A percentile compares a stretch with the other conserved stretches of the same genome.
Conservation (phyloP, 1,139 yeast genomes). For the Saccharomyces pastorianus region DNA sequence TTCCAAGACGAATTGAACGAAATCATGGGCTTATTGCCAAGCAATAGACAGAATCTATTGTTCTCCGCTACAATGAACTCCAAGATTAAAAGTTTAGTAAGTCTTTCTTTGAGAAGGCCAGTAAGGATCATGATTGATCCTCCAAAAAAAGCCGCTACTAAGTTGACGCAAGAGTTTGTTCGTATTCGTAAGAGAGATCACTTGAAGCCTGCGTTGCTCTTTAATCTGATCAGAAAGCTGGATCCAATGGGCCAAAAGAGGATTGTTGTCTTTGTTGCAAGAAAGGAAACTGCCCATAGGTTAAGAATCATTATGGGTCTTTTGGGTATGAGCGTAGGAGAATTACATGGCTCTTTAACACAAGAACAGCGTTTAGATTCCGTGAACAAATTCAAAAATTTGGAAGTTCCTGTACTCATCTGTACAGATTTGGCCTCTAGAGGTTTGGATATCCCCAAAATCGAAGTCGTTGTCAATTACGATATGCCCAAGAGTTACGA, state of each 20-base stretch:
- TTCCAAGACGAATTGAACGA: conserved; percentile 92
- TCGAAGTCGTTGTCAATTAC: conserved; percentile 84
- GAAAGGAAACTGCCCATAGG: conserved; percentile 52
- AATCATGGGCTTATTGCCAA: conserved; percentile 76
- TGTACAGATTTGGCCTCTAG: conserved; percentile 98
- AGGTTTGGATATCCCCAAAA: conserved; percentile 97
- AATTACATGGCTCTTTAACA: conserved; percentile 85
- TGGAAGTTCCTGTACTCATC: conserved; percentile 75
- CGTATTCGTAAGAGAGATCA: conserved; percentile 86
- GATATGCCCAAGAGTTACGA: conserved; percentile 95
- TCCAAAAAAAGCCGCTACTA: conserved; percentile 85
- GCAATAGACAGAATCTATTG: conserved; percentile 83
- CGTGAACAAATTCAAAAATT: conserved; percentile 71
- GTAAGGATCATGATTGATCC: conserved; percentile 94
- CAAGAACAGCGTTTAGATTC: conserved; percentile 92
- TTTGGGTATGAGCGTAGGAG: conserved; percentile 80
- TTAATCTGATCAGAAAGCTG: conserved; percentile 57
- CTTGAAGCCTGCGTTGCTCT: conserved; percentile 74
- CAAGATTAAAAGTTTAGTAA: conserved; percentile 77
- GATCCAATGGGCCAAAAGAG: conserved; percentile 56
- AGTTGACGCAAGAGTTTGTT: conserved; percentile 84
- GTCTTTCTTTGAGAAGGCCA: conserved; percentile 79
- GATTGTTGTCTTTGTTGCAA: conserved; percentile 80
- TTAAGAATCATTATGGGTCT: conserved; percentile 60
- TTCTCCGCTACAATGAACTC: conserved; percentile 98